Base-by-base conservation (phyloP, 352 stramenopile species). In the Globisporangium takayamanum region DNA sequence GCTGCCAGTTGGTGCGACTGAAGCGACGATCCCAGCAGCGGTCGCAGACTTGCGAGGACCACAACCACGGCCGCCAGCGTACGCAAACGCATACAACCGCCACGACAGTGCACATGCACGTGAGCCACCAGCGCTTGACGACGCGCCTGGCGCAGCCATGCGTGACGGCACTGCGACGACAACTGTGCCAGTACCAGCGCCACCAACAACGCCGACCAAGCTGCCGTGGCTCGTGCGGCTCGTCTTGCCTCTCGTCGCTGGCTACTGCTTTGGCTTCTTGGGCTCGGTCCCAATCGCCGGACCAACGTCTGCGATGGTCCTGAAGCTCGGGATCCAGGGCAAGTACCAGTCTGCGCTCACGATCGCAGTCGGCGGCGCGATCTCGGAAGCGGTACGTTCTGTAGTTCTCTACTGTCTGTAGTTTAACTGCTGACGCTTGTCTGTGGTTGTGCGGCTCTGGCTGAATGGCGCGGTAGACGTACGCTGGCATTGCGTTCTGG, bases 401-500 rank as follows among this genome's bases (percentile, higher is more conserved):
- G 1, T 28, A 5, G 2, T 22, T 50, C 14, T 30, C 22, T 22
- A 22, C 22, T 22, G 22, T 22, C 22, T 22, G 22, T 22, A 22
- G 22, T 22, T 22, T 22, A 22, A 22, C 22, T 22, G 22, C 22
- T 22, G 22, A 22, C 22, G 22, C 22, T 22, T 22, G 30, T 15
- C 22, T 55, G 11, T 37, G 18, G 20, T 16, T 18, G 20, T 2
- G 28, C 28, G 28, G 22, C 22, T 22, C 22, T 22, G 22, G 22
- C 22, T 5, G 28, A 33, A 33, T 33, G 28, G 28, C 28, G 28
- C 28, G 28, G 5, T 53, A 93, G 86, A 94, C 85, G 39, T 95
- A 95, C 50, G 87, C 87, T 14, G 84, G 81, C 1, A 88, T 95
- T 41, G 87, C 87, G 47, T 95, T 94, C 50, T 95, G 87, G 87